phyloP scores from a whole-genome alignment of 2,329 filamentous ascomycete genomes.

The Trichoderma aggressivum region DNA sequence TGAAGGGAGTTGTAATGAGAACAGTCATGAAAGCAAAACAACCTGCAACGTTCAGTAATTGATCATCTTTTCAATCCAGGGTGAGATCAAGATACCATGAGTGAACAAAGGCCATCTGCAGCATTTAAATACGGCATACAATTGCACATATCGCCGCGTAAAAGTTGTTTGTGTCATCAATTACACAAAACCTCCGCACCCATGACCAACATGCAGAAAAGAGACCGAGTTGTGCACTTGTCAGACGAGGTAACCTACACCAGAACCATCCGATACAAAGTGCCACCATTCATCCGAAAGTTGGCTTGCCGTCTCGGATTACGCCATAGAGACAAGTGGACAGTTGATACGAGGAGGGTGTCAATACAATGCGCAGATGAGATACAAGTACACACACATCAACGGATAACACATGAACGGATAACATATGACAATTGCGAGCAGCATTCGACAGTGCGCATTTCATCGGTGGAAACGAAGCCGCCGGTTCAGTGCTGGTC shows the following conservation, averaged over 20 bases:
- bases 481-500: neutral
- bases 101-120: neutral
- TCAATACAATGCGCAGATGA: neutral
- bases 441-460: neutral
- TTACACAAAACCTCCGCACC: neutral
- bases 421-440: neutral
- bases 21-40: neutral
- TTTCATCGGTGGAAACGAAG: neutral
- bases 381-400: neutral
- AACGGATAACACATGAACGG: neutral
- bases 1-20: neutral
- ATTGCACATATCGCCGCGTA: neutral
- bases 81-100: neutral
- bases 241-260: neutral
- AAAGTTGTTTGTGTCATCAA: neutral
- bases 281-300: neutral
- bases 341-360: no score
- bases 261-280: neutral
- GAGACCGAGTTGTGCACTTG: neutral
- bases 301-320: neutral
- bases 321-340: neutral
- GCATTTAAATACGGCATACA: neutral
- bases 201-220: neutral
- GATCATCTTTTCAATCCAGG: neutral
- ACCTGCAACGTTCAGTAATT: neutral